Evolutionary conservation across 169 alveolate genomes (phyloP).

Genomic region (Cryptosporidium viatorum): DNA sequence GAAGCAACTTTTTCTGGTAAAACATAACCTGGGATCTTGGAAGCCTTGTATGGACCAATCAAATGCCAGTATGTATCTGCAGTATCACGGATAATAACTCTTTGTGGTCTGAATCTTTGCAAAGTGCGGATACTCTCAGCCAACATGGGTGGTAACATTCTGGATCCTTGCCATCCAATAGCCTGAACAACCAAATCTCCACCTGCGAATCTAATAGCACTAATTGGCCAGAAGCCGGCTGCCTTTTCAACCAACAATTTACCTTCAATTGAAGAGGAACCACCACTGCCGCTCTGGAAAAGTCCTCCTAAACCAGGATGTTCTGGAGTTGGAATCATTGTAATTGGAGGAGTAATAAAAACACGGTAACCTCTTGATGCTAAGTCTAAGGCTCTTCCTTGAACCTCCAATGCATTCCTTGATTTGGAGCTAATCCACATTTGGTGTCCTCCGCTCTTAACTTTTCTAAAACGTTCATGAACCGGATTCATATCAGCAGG

Average conservation of each 20-base stretch:
- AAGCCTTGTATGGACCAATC: slow-evolving; percentile 60
- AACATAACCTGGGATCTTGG: slow-evolving; percentile 22
- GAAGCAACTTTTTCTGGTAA: slow-evolving; percentile 26
- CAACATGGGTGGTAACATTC: slow-evolving; percentile 63
- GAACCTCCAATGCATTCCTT: slow-evolving; percentile 54
- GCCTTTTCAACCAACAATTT: slow-evolving; percentile 44
- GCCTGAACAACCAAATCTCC: slow-evolving; percentile 74
- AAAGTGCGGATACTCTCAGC: slow-evolving; percentile 48
- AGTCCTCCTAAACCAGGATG: slow-evolving; percentile 35
- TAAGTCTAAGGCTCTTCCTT: slow-evolving; percentile 66
- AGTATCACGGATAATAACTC: slow-evolving; percentile 52
- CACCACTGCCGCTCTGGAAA: neutral
- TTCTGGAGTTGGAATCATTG: slow-evolving; percentile 49
- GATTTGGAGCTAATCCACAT: slow-evolving; percentile 68
- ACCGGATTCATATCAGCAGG: slow-evolving; percentile 63
- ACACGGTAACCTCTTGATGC: slow-evolving; percentile 72
- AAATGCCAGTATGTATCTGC: slow-evolving; percentile 46
- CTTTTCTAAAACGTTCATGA: slow-evolving; percentile 68
- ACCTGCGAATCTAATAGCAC: slow-evolving; percentile 38
- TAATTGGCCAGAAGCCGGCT: slow-evolving; percentile 52
- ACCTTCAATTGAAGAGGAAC: slow-evolving; percentile 36
- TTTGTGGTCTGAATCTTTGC: slow-evolving; percentile 48
- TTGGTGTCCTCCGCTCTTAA: slow-evolving; percentile 63
- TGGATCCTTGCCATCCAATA: slow-evolving; percentile 70
- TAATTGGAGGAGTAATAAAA: slow-evolving; percentile 63